These are phyloP conservation scores for Fonsecaea monophora DNA, from an alignment of 2,329 filamentous ascomycete genomes.

Conservation along the genomic window DNA sequence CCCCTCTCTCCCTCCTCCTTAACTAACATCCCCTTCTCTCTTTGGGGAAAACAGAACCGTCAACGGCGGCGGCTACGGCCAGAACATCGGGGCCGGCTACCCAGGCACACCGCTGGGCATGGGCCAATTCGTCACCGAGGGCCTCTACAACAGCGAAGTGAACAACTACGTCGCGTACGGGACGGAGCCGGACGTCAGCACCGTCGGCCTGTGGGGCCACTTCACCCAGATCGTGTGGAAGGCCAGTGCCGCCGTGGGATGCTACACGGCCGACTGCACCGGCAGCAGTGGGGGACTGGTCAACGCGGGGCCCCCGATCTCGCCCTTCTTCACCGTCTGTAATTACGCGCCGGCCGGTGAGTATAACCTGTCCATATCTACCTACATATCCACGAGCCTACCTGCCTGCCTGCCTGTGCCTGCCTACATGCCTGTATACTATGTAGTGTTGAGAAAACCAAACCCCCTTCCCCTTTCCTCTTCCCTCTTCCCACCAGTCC, in stretches of 20 bases:
- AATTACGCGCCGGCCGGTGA: conserved; percentile 82
- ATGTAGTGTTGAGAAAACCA: conserved; percentile 26
- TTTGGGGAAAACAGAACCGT: conserved; percentile 48
- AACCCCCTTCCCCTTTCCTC: no score
- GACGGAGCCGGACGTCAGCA: conserved; percentile 62
- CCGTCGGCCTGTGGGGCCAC: conserved; percentile 73
- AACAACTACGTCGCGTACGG: conserved; percentile 61
- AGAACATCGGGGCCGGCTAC: conserved; percentile 83
- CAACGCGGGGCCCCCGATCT: conserved; percentile 50
- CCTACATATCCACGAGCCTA: no score
- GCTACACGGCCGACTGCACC: conserved; percentile 45
- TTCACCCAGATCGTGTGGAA: conserved; percentile 79
- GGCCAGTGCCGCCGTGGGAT: conserved; percentile 63
- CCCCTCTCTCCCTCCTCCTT: no score
- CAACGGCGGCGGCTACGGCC: conserved; percentile 73
- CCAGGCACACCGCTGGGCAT: conserved; percentile 48
- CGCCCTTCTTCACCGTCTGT: conserved; percentile 80
- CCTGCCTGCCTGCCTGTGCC: no score
- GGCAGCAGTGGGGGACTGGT: conserved; percentile 47
- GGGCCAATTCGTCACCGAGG: conserved; percentile 72
- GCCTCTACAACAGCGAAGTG: conserved; percentile 88
- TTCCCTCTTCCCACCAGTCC: no score
- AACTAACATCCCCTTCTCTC: conserved; percentile 7
- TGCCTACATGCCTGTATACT: no score
- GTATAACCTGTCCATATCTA: conserved; percentile 22